A percentile compares a stretch with the other conserved stretches of the same genome.
These are phyloP conservation scores for Chaetomiaceae sp. DNA, from an alignment of 2,329 filamentous ascomycete species.

Conservation along the genomic window DNA sequence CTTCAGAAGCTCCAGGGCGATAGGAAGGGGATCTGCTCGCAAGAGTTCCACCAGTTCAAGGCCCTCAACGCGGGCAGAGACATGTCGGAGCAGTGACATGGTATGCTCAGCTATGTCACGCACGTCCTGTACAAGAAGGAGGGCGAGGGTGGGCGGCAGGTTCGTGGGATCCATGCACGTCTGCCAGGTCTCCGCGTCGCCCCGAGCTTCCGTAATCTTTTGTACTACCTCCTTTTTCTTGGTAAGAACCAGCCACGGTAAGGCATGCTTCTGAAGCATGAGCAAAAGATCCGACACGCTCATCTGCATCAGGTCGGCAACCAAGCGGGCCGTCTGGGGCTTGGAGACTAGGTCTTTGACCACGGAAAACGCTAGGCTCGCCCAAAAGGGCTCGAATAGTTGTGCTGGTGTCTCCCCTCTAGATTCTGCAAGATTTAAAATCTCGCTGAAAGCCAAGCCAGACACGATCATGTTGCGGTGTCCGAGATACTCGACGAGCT, in stretches of 20 bases:
- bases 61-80: conserved; percentile 65
- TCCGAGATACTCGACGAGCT: conserved; percentile 81
- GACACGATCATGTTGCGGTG: conserved; percentile 75
- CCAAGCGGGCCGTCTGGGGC: conserved; percentile 74
- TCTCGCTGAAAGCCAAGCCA: conserved; percentile 76
- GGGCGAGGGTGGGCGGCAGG: conserved; percentile 52
- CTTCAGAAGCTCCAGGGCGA: conserved; percentile 78
- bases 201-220: conserved; percentile 72
- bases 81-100: conserved; percentile 61
- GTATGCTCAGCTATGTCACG: conserved; percentile 58
- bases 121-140: conserved; percentile 54
- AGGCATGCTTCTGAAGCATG: conserved; percentile 70
- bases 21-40: conserved; percentile 67
- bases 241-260: conserved; percentile 80
- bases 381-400: conserved; percentile 85
- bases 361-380: conserved; percentile 72
- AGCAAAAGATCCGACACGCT: conserved; percentile 69
- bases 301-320: conserved; percentile 77
- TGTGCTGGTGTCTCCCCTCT: conserved; percentile 58
- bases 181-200: conserved; percentile 58
- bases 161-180: conserved; percentile 53
- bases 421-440: conserved; percentile 66
- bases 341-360: conserved; percentile 75
- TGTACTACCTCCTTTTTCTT: conserved; percentile 73
- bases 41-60: conserved; percentile 64